Evolutionary conservation across 352 stramenopile genomes (phyloP), one percentile per base, ranked within the genome.

Genomic region (Phytopythium boreale): DNA sequence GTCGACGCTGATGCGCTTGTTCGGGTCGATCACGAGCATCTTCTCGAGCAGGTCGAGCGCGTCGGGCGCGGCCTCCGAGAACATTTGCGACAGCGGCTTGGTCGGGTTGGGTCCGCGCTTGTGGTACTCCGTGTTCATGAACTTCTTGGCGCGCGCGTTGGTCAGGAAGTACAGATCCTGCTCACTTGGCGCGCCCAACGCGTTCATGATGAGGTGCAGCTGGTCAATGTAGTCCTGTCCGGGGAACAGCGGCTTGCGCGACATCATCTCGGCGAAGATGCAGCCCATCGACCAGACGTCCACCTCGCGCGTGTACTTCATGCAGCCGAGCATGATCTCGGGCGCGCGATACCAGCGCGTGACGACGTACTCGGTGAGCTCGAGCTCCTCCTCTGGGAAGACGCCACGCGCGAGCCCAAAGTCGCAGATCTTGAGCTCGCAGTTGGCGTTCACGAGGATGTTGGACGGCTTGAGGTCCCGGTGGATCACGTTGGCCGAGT

Each of bases 211-310:
- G 61, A 99, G 74, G 64, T 98, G 98, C 11, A 99, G 77, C 84
- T 99, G 83, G 71, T 98, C 81, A 56, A 97, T 96, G 75, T 97
- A 97, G 67, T 97, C 89, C 62, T 93, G 82, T 10, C 98, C 98
- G 4, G 97, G 96, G 69, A 99, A 99, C 24, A 99, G 89, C 63
- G 97, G 97, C 64, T 99, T 99, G 51, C 97, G 84, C 9, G 85
- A 88, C 63, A 99, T 92, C 69, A 99, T 96, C 70, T 99, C 98
- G 7, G 95, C 98, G 66, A 99, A 99, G 63, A 99, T 99, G 70
- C 98, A 99, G 24, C 97, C 98, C 61, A 99, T 97, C 61, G 87
- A 97, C 95, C 95, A 99, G 0, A 98, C 86, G 67, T 99, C 96
- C 58, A 94, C 82, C 41, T 89, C 81, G 4, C 81, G 78, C 2